Base-by-base conservation (phyloP, 495 filamentous ascomycete species). In the Penicillium subrubescens region DNA sequence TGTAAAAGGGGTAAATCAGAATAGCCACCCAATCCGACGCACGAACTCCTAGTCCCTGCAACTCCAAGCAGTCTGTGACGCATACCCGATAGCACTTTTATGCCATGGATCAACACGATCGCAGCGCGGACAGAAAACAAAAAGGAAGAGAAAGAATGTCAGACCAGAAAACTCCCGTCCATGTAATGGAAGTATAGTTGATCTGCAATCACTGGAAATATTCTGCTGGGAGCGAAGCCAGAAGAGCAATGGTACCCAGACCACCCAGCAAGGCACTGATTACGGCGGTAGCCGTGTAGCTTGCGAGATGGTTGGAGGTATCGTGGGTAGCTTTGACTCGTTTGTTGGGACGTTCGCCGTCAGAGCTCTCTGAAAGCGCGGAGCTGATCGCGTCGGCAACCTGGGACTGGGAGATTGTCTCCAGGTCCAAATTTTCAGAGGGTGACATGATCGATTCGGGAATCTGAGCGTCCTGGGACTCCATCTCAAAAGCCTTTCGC, bases 261-360 rank as follows among this genome's bases (percentile, higher is more conserved):
- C 81, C 77, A 56, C 83, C 83, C 43, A 83, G 71, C 23, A 83
- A 64, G 23, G 76, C 80, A 35, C 83, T 79, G 15, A 81, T 66
- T 2, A 80, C 58, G 35, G 82, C 81, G 44, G 80, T 79, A 21
- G 79, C 71, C 17, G 81, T 79, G 62, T 82, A 80, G 51, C 66
- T 78, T 34, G 69, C 73, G 44, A 82, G 39, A 25, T 52, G 68
- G n/a, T 56, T 70, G 15, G 68, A 58, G 0, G 61, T 21, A 3
- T 63, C 53, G 8, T 64, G 59, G 6, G 65, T 60, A 14, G 65
- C 65, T 62, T 77, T 82, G 52, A 63, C 55, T 33, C 76, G 73
- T 60, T 83, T 83, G 6, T 48, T 41, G 0, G 74, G 77, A 52
- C 65, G 68, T 29, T 75, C 73, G 8, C 34, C 43, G 35, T 69